Percentiles rank a stretch among this genome's conserved stretches.
These are phyloP conservation scores for Nitzschia sp. DNA, from an alignment of 108 stramenopile genomes.

Conservation along the genomic window DNA sequence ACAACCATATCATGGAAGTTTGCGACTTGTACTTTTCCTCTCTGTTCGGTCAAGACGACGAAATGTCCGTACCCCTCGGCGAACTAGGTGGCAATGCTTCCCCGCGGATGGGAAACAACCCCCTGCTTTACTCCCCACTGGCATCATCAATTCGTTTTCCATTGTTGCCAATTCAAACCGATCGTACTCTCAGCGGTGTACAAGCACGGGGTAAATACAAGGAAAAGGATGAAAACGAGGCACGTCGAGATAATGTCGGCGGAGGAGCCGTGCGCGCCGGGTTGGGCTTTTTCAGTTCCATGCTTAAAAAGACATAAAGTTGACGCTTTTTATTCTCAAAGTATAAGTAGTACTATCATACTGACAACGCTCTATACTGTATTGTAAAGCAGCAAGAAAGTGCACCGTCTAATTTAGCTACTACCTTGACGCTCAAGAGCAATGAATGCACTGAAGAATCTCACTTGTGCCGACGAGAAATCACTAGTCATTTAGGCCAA, in stretches of 20 bases:
- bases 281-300: slow-evolving; percentile 79
- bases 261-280: slow-evolving; percentile 67
- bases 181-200: slow-evolving; percentile 77
- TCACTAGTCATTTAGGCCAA: too few species aligned
- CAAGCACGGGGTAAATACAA: slow-evolving; percentile 72
- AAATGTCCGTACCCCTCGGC: slow-evolving; percentile 14
- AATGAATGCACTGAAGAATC: too few species aligned
- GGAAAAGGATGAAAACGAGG: slow-evolving; percentile 41
- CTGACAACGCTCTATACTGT: too few species aligned
- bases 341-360: too few species aligned
- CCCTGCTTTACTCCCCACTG: slow-evolving; percentile 68
- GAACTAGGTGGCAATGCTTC: slow-evolving; percentile 21
- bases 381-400: too few species aligned
- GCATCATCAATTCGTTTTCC: slow-evolving; percentile 75
- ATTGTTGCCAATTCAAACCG: slow-evolving; percentile 83
- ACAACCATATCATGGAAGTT: slow-evolving; percentile 51
- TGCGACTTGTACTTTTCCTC: slow-evolving; percentile 75
- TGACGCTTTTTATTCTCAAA: neutral
- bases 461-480: too few species aligned
- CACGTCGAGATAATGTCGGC: slow-evolving; percentile 35
- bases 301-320: slow-evolving; percentile 71
- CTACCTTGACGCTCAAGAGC: too few species aligned
- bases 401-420: too few species aligned
- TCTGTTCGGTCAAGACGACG: slow-evolving; percentile 62
- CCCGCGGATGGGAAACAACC: slow-evolving; percentile 6